Evolutionary conservation across 2,329 filamentous ascomycete species (phyloP), one percentile per base, ranked within the genome.

Genomic region (Aspergillus ustus): DNA sequence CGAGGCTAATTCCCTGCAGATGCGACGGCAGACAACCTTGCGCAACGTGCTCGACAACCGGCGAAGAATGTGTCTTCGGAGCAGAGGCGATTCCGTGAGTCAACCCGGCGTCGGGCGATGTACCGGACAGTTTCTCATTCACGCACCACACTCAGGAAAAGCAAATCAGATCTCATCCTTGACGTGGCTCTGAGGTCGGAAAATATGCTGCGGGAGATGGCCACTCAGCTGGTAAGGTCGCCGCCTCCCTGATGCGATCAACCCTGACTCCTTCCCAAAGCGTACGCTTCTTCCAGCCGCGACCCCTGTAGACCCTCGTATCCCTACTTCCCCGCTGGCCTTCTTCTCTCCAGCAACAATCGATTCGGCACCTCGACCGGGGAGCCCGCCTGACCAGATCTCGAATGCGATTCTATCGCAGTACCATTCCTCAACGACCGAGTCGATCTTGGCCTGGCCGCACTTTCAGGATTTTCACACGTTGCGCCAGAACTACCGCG

Each of bases 101-200:
- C 44, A 29, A 9, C 6, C 28, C 28, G 6, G 6, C 37, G 29
- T 7, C 25, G 46, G 25, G 25, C 28, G 19, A 49, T 45, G 28
- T 22, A 19, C 20, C 37, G 28, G 11, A 19, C 46, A 48, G 3
- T n/a, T 28, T 22, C 7, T 55, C 9, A 28, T 37, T 19, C 59
- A 51, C 7, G 59, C 25, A 13, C 13, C 28, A n/a, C 34, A 9
- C 4, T 1, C 34, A 82, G 78, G 50, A 76, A 82, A 61, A 81
- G 81, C 31, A 84, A 84, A 66, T 83, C 78, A 48, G 83, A 84
- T 60, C 71, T 84, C 51, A 83, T 84, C 22, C 76, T 84, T 2
- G 82, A 84, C 60, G 81, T 82, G 5, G 80, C 83, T 3, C 66
- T 84, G 1, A 75, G 82, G 15, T 78, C 84, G 20, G 83, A 84